phyloP scores from a whole-genome alignment of 1,284 basidiomycete species.

The Takashimella koratensis region DNA sequence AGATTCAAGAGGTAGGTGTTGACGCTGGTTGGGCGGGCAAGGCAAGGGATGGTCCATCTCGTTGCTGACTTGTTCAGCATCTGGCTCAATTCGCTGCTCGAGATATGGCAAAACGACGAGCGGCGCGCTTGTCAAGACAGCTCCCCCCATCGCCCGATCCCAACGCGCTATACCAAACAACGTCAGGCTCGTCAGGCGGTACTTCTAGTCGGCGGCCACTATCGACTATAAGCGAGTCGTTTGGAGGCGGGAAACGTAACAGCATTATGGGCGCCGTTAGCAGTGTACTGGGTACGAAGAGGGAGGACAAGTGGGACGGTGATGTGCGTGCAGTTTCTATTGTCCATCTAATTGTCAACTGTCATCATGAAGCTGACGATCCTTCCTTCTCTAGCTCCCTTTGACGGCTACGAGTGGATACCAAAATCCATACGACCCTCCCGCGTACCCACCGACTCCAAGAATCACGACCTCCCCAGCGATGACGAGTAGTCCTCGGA shows the following conservation, averaged over 20 bases:
- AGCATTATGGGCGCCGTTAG: constrained; percentile 27
- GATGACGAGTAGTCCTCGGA: constrained; percentile 21
- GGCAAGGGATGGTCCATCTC: background rate
- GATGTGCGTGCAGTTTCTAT: constrained; percentile 20
- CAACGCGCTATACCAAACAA: constrained; percentile 14
- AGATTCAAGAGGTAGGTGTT: constrained; percentile 46
- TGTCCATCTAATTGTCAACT: background rate
- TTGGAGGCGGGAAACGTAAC: constrained; percentile 18
- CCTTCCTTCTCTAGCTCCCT: constrained; percentile 1
- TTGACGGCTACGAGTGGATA: constrained; percentile 9
- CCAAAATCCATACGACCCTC: constrained; percentile 30
- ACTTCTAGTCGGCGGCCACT: background rate
- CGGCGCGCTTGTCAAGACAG: constrained; percentile 33
- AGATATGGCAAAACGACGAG: constrained; percentile 41
- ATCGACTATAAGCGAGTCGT: constrained; percentile 8
- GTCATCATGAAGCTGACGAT: background rate
- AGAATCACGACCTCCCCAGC: constrained; percentile 6
- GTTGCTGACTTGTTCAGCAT: constrained; percentile 24
- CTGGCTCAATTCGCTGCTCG: constrained; percentile 44
- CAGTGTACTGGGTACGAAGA: constrained; percentile 21
- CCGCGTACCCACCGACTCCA: background rate
- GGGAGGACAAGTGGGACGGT: constrained; percentile 8
- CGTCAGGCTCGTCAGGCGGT: constrained; percentile 14
- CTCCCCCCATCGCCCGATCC: constrained; percentile 18
- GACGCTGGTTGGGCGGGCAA: background rate